Base-by-base conservation (phyloP, 1,284 basidiomycete species). In the Boletus sp. region DNA sequence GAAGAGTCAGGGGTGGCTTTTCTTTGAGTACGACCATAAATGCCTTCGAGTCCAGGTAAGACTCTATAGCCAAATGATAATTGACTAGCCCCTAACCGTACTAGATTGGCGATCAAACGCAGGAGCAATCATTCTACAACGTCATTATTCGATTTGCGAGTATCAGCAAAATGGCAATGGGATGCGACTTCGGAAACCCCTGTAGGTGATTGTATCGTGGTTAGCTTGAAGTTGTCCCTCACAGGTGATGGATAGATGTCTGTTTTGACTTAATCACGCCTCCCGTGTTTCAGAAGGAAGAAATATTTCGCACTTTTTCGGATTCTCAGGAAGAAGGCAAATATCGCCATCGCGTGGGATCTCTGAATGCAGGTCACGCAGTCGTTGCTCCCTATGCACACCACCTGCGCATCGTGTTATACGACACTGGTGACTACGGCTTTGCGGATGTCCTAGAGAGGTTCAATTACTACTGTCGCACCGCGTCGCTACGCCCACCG, bases 1-100 rank as follows among this genome's bases (percentile, higher is more conserved):
- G 20, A 62, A 69, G 47, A 73, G 76, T 30, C 71, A 73, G 47
- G 82, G 75, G 1, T 72, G 75, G 64, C 62, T 88, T 17, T 65
- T 69, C 46, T 79, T 85, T 44, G 75, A 84, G 45, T 86, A 85
- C 54, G 77, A 80, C 23, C 76, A 83, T 55, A 84, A 83, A 64
- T 58, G 77, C 20, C 74, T 88, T 33, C 74, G 79, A 12, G 73
- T 85, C 14, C 71, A 68, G 64, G 83, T 81, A 51, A 61, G 69
- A 33, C 23, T 16, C 30, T 44, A 32, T 33, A 17, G 13, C 22
- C 8, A 33, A 22, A 34, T 17, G 27, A 27, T 16, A 14, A 34
- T 13, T n/a, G 17, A 27, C n/a, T n/a, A 7, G 2, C 12, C 20
- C 37, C 39, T 46, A n/a, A 48, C 19, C 4, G 12, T 35, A 22